These are phyloP conservation scores for Cyphellophora attinorum DNA, from an alignment of 2,329 filamentous ascomycete genomes.

Conservation along the genomic window DNA sequence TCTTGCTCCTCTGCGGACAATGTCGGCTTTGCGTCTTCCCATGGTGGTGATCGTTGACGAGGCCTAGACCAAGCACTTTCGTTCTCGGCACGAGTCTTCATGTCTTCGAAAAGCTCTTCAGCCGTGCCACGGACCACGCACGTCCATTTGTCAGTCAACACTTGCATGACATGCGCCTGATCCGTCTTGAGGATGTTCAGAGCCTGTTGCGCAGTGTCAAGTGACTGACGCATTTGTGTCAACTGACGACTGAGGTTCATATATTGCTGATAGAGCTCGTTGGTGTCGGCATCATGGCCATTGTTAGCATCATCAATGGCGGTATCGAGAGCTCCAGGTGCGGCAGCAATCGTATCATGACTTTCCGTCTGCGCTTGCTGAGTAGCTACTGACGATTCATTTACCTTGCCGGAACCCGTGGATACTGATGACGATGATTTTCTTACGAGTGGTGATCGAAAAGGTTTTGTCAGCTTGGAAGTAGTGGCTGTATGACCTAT, in stretches of 20 bases:
- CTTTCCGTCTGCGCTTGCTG: neutral
- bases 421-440: neutral
- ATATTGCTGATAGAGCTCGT: conserved; percentile 24
- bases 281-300: neutral
- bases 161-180: conserved; percentile 46
- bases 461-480: conserved; percentile 2
- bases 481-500: too few relatives aligned
- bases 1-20: conserved; percentile 33
- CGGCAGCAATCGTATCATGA: neutral
- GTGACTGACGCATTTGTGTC: conserved; percentile 25
- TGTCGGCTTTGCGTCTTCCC: conserved; percentile 22
- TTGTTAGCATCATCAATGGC: neutral
- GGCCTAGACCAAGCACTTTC: conserved; percentile 56
- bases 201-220: conserved; percentile 46
- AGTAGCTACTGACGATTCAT: too few relatives aligned
- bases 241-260: conserved; percentile 22
- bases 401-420: too few relatives aligned
- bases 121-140: conserved; percentile 51
- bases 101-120: conserved; percentile 55
- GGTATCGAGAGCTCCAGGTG: neutral
- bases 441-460: neutral
- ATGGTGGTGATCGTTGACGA: conserved; percentile 28
- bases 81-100: conserved; percentile 50
- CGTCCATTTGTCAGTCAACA: conserved; percentile 52
- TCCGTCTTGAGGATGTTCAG: conserved; percentile 36